Evolutionary conservation across 1,284 basidiomycete genomes (phyloP).

Genomic region (Fomitiporia mediterranea): DNA sequence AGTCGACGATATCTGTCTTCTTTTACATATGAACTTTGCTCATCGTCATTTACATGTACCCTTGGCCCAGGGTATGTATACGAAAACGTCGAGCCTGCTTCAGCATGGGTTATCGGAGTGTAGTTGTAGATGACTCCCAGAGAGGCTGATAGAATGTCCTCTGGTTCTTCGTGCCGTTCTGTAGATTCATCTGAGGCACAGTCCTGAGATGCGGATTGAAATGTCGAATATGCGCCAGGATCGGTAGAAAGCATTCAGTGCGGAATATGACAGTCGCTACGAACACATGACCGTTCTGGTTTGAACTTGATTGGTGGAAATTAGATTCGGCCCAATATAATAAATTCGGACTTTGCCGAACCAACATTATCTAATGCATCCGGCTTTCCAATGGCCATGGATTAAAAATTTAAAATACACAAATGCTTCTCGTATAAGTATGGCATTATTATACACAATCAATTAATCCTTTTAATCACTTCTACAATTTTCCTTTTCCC

Average conservation of each 20-base stretch:
- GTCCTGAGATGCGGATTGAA: too few relatives aligned
- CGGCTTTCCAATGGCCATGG: too few relatives aligned
- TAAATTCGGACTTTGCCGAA: too few relatives aligned
- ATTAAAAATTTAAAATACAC: too few relatives aligned
- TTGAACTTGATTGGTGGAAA: too few relatives aligned
- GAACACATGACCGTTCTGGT: too few relatives aligned
- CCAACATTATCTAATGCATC: too few relatives aligned
- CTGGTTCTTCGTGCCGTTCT: conserved; percentile 36
- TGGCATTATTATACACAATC: too few relatives aligned
- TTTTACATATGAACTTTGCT: neutral
- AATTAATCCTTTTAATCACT: too few relatives aligned
- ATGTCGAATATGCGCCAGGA: neutral
- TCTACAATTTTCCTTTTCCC: conserved; percentile 27
- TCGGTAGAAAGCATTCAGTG: neutral
- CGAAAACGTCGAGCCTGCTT: conserved; percentile 44
- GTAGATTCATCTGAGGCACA: neutral
- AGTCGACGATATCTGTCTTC: conserved; percentile 8
- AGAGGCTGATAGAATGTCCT: conserved; percentile 61
- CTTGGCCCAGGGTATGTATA: conserved; percentile 29
- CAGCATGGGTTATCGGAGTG: conserved; percentile 53
- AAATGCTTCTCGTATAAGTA: too few relatives aligned
- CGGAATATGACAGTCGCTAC: too few relatives aligned
- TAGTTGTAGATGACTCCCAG: conserved; percentile 58
- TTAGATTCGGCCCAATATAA: too few relatives aligned
- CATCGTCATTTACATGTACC: neutral